Base-by-base conservation (phyloP, 768 basidiomycete species). In the Leccinum subtestaceum region DNA sequence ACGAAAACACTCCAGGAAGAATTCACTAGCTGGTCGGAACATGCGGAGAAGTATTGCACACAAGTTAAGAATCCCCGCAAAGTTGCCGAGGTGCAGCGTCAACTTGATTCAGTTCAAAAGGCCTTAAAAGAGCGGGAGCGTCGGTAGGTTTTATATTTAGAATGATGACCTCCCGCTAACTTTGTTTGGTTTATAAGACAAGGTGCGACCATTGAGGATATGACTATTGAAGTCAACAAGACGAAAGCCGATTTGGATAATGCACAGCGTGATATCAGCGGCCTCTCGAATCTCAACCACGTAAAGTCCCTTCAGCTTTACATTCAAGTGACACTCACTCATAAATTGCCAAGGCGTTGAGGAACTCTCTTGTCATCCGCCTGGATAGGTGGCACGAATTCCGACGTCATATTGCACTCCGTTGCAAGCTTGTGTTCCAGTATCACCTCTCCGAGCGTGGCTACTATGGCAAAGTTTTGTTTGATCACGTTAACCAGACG, bases 391-490 rank as follows among this genome's bases (percentile, higher is more conserved):
- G 96, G 95, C 83, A 90, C 56, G 86, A 91, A 57, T 95, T 95
- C 78, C 84, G 95, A 53, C 81, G 85, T 10, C 89, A 93, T 66
- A 95, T 95, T 62, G 89, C 93, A n/a, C 77, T 93, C 29, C 85
- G 92, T 15, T 90, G 91, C 84, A 87, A 91, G 67, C 77, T 87
- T 29, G 84, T 89, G 43, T 97, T 98, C 77, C 81, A 84, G 19
- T 86, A 81, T 65, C 87, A 95, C 70, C 84, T 97, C 19, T 85
- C 86, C 12, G 83, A 88, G 62, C 90, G 97, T 66, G 93, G 91
- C 7, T 95, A 94, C 77, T 90, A 83, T 63, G 95, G 95, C 56
- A 92, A 93, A 72, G 86, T 98, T 19, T 70, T 89, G 13, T 96
- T 98, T 68, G 84, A 96, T 65, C 96, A 98, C 68, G 73, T 76